Base-by-base conservation (phyloP, 2,329 filamentous ascomycete genomes). In the Neonectria ditissima region DNA sequence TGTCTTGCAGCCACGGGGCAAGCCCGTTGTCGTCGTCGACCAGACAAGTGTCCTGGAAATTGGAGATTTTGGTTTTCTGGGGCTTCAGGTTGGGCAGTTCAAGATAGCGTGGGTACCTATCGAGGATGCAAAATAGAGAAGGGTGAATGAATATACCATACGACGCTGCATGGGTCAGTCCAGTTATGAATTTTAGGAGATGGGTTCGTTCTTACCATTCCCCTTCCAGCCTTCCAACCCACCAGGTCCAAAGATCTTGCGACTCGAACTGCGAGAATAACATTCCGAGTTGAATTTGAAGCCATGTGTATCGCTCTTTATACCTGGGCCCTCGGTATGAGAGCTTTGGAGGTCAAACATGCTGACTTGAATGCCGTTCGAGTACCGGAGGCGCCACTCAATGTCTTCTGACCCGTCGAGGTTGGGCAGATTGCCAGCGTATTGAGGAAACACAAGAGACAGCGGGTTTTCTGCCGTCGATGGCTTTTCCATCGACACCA, bases 291-390 rank as follows among this genome's bases (percentile, higher is more conserved):
- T 65, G 8, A 68, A 62, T 11, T 70, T 73, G 11, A 73, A 26
- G 9, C 57, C 62, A 37, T 73, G 68, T 0, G 56, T 45, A 8
- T 68, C 62, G 1, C 54, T 18, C 1, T 62, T 59, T 2, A 50
- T 28, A 0, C 30, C 26, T 1, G 70, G 66, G 13, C 61, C 57
- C 32, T 51, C 50, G 2, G 45, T 44, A 14, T 73, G 71, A 0
- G 62, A 52, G 16, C 63, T 69, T 39, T 73, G 71, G 3, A 73
- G 58, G 20, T 73, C 71, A 62, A 73, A 72, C 71, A 73, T 73
- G 59, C 69, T 73, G 39, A 50, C 48, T 14, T 62, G 14, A 2
- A 70, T 51, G 2, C 69, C 71, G 3, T 73, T 73, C 1, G 59
- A 55, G 22, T 69, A 73, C 9, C 50, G 45, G 3, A 72, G 52